Percentiles rank a stretch among this genome's conserved stretches.
These are phyloP conservation scores for Vararia minispora DNA, from an alignment of 768 basidiomycete genomes.

Conservation along the genomic window DNA sequence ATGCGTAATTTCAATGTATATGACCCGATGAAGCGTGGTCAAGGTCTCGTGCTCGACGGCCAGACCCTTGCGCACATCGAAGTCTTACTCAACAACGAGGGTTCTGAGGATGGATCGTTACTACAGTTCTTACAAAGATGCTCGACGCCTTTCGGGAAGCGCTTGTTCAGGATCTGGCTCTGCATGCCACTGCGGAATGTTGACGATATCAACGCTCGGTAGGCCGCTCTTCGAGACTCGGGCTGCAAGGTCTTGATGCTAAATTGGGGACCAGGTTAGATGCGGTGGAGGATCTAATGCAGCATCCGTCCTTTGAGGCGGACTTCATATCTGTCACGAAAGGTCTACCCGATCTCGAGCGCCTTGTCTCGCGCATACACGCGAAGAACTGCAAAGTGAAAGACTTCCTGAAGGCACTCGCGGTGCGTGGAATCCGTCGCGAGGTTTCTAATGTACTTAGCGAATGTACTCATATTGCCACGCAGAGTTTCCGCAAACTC, in stretches of 20 bases:
- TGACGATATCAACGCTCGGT: conserved; percentile 84
- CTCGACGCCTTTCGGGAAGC: conserved; percentile 89
- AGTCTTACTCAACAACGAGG: conserved; percentile 87
- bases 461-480: no score
- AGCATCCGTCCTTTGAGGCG: conserved; percentile 64
- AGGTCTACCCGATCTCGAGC: conserved; percentile 84
- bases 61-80: conserved; percentile 94
- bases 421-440: conserved; percentile 33
- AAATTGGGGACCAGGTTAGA: conserved; percentile 81
- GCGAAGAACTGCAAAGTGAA: conserved; percentile 81
- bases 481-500: conserved; percentile 65
- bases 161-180: conserved; percentile 94
- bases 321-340: conserved; percentile 70
- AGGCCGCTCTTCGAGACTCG: conserved; percentile 10
- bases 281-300: conserved; percentile 86
- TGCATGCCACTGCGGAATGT: conserved; percentile 83
- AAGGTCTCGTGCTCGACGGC: conserved; percentile 81
- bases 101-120: conserved; percentile 84
- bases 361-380: conserved; percentile 90
- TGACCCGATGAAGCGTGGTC: conserved; percentile 88
- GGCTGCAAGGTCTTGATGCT: no score
- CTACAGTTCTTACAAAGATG: conserved; percentile 75
- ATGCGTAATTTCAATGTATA: conserved; percentile 98
- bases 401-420: conserved; percentile 79
- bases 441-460: no score